Base-by-base conservation (phyloP, 257 asterid genomes). In the Solanum sejunctum region DNA sequence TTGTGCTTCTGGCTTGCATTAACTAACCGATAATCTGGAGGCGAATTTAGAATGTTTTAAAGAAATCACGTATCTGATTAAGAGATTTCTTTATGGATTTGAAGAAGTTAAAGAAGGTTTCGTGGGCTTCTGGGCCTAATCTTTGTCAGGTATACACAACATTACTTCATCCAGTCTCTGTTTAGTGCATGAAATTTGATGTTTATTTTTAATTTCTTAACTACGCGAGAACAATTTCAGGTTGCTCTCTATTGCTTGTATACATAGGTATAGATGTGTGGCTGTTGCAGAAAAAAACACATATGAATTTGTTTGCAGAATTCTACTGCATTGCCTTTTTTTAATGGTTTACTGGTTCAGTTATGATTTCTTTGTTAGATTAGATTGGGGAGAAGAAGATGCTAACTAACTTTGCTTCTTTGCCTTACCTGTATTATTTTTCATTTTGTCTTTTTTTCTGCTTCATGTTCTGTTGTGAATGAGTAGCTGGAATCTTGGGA, bases 81-180 rank as follows among this genome's bases (percentile, higher is more conserved):
- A 23, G 56, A n/a, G 82, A 56, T 23, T 15, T 52, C 17, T 15
- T 77, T 11, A 75, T 52, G 63, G 47, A 6, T 23, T 51, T 23
- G 83, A 56, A 72, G 85, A 81, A 81, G 26, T 36, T 67, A 21
- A 81, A 32, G 4, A 56, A 36, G 58, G 79, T 85, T 26, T 43
- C 57, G 1, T 81, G 88, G 85, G 85, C 85, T 54, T 2, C 85
- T 5, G 85, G 49, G 56, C 56, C 83, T 70, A 81, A 70, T 61
- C 79, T 85, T 57, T n/a, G 77, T 81, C 83, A 85, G 88, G 88
- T 85, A 81, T 69, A 56, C 47, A 18, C 11, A 18, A 9, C 84
- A 81, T 57, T 81, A 7, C 67, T 56, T 8, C 5, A 67, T 23
- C 23, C 21, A 49, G 23, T 21, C 43, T 21, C 57, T 45, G 11